These are phyloP conservation scores for Raddia guianensis DNA, from an alignment of 176 grass and related monocot genomes.

Conservation along the genomic window DNA sequence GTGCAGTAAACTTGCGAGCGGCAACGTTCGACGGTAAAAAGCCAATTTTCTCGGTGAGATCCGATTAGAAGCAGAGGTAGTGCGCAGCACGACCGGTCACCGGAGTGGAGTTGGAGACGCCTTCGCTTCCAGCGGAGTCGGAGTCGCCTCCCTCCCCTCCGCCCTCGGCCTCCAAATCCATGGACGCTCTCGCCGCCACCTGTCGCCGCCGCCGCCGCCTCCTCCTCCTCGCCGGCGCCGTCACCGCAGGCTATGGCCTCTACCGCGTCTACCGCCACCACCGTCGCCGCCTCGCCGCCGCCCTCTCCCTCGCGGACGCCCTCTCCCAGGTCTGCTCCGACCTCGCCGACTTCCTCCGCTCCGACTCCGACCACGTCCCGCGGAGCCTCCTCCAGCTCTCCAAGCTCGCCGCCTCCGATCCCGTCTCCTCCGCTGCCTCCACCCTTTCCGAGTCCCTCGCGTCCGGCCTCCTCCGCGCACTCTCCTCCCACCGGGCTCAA, in stretches of 20 bases:
- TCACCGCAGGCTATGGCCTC: constrained; percentile 49
- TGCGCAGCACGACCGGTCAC: no score
- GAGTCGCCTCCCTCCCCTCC: background rate
- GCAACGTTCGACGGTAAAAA: no score
- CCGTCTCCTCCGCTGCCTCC: constrained; percentile 34
- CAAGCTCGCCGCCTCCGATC: constrained; percentile 61
- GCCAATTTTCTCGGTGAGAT: no score
- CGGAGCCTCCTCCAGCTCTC: constrained; percentile 73
- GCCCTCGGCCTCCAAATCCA: background rate
- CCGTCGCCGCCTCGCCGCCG: constrained; percentile 50
- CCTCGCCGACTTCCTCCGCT: constrained; percentile 68
- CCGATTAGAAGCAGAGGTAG: no score
- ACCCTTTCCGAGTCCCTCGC: constrained; percentile 42
- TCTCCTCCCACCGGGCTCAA: constrained; percentile 30
- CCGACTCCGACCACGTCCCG: constrained; percentile 70
- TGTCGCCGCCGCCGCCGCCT: constrained; percentile 35
- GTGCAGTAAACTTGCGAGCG: no score
- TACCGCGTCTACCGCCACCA: constrained; percentile 53
- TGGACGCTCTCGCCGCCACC: constrained; percentile 36
- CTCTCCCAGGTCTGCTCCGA: constrained; percentile 53
- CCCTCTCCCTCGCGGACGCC: constrained; percentile 56
- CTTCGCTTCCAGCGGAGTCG: no score
- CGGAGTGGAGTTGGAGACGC: no score
- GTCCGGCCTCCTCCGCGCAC: constrained; percentile 39
- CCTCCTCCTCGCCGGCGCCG: constrained; percentile 36